A percentile compares a stretch with the other conserved stretches of the same genome.
phyloP scores from a whole-genome alignment of 805 yeast genomes.

The Komagataella phaffii region DNA sequence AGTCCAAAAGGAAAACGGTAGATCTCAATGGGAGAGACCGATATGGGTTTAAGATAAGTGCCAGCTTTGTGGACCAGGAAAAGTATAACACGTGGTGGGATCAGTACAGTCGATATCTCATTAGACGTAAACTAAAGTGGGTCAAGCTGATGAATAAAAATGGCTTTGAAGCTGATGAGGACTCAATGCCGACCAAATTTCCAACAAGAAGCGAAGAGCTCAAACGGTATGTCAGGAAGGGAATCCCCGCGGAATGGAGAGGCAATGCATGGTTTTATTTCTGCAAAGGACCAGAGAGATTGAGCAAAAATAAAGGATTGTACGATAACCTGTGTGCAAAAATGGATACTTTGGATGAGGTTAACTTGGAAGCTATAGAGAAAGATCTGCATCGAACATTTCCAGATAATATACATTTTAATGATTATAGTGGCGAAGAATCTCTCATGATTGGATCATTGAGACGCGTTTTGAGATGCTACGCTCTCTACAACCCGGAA shows the following conservation, averaged over 20 bases:
- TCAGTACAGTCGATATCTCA: conserved; percentile 48
- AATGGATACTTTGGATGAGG: conserved; percentile 38
- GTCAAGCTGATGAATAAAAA: conserved; percentile 43
- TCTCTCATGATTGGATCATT: conserved; percentile 55
- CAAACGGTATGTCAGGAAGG: conserved; percentile 74
- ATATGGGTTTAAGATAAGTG: conserved; percentile 76
- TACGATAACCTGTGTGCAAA: conserved; percentile 57
- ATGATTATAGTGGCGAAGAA: conserved; percentile 32
- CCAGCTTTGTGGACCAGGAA: conserved; percentile 32
- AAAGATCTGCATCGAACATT: conserved; percentile 89
- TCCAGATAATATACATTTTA: conserved; percentile 83
- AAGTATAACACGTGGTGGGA: conserved; percentile 70
- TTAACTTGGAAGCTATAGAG: conserved; percentile 86
- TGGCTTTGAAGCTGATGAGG: conserved; percentile 30
- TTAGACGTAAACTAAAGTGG: conserved; percentile 72
- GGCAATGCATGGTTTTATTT: conserved; percentile 96
- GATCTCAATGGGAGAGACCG: conserved; percentile 38
- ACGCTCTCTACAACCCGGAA: conserved; percentile 74
- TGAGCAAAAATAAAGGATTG: conserved; percentile 58
- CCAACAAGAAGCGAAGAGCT: conserved; percentile 72
- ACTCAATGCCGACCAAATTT: conserved; percentile 40
- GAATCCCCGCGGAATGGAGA: conserved; percentile 95
- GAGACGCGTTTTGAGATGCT: conserved; percentile 72
- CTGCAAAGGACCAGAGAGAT: conserved; percentile 57
- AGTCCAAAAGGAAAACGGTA: not conserved